Evolutionary conservation across 2,329 filamentous ascomycete species (phyloP), one percentile per base, ranked within the genome.

Genomic region (Verticillium isaacii): DNA sequence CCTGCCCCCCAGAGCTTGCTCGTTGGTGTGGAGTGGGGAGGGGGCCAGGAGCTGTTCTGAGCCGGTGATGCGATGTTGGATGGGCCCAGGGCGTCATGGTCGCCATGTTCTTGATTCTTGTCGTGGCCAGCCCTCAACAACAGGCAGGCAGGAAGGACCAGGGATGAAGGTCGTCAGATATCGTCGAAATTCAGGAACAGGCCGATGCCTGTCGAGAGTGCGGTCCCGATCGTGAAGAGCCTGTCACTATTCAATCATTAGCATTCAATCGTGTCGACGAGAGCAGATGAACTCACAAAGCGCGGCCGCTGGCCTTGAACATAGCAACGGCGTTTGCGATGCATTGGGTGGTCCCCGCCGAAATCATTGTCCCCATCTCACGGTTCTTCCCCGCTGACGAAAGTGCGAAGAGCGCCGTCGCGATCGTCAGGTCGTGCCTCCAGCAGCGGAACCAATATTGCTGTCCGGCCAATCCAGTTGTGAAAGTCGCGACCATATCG

Each of bases 311-410:
- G 17, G 37, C 36, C 25, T 50, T 11, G 61, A 61, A 59, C 58
- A 65, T 32, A 41, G 57, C 61, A 57, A 37, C 41, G 50, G 52
- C 63, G 36, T 68, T 66, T 2, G 61, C 65, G 25, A 59, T 58
- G 56, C 66, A 66, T 55, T 65, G 55, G 4, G 66, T 61, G 6
- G 62, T 66, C 14, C 66, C 63, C 2, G 63, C 62, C 32, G 66
- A 59, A n/a, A 66, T 64, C 29, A 68, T 56, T n/a, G 62, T 64
- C 7, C 65, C 65, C 61, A 65, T 66, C 61, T 67, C 67, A 52
- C 58, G 50, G 11, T 52, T 58, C 50, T 62, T 60, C 11, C 58
- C 23, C 56, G 60, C 56, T 12, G 60, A 55, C 50, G 61, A 57
- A 37, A 68, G 60, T 23, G 58, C 60, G 23, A 62, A 63, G 5